phyloP scores from a whole-genome alignment of 305 asterid genomes.

The Rubia peregrina region DNA sequence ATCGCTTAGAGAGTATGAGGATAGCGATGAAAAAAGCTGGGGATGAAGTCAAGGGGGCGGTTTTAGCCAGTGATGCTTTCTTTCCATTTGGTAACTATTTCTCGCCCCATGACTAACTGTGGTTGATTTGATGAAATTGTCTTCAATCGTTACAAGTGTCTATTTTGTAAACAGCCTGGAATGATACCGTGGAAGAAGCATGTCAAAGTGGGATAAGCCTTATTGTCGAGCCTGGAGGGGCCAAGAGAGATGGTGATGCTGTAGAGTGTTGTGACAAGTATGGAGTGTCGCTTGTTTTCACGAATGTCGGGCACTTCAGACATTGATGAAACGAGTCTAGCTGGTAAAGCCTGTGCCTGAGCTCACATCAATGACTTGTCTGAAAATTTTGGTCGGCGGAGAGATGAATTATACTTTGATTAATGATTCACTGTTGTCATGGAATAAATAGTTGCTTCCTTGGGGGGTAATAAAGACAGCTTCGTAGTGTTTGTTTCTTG shows the following conservation, averaged over 20 bases:
- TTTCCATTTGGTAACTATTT: conserved; percentile 73
- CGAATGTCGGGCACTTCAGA: conserved; percentile 88
- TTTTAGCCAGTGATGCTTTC: conserved; percentile 97
- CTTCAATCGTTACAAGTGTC: background rate
- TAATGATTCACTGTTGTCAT: background rate
- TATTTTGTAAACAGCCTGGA: conserved; percentile 60
- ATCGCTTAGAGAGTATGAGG: conserved; percentile 87
- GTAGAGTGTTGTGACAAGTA: conserved; percentile 88
- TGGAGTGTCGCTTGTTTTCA: conserved; percentile 75
- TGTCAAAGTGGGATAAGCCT: conserved; percentile 69
- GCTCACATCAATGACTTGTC: background rate
- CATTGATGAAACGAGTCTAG: conserved; percentile 33
- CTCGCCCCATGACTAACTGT: background rate
- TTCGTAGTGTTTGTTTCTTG: background rate
- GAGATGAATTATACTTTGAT: background rate
- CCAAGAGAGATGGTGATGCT: conserved; percentile 79
- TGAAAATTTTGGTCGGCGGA: conserved; percentile 11
- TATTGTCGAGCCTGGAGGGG: conserved; percentile 93
- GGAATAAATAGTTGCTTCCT: background rate
- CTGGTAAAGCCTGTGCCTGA: background rate
- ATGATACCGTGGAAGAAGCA: conserved; percentile 96
- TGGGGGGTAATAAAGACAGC: background rate
- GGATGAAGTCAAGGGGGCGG: conserved; percentile 86
- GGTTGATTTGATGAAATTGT: background rate
- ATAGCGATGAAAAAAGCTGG: conserved; percentile 90